Conservation (phyloP, 345 rosid species). For the Heritiera littoralis region DNA sequence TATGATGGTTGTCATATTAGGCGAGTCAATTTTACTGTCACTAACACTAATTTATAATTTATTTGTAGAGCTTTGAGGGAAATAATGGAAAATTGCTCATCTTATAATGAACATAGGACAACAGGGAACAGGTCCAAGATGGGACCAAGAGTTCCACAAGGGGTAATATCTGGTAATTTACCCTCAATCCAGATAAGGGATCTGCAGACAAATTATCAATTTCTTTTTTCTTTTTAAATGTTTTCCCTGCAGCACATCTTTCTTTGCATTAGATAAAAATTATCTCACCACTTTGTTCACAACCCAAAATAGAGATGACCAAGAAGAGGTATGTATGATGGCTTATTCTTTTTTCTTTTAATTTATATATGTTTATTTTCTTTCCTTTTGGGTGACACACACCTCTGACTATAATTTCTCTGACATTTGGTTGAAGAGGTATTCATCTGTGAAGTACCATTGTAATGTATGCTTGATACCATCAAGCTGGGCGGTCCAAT, state of each 20-base stretch:
- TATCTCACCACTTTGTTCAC: constrained; percentile 61
- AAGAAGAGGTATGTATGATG: constrained; percentile 25
- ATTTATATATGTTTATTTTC: not conserved
- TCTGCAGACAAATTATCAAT: not conserved
- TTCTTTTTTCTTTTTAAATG: not conserved
- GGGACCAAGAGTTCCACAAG: constrained; percentile 32
- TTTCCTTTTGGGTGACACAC: not conserved
- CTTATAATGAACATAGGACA: constrained; percentile 41
- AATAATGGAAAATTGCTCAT: constrained; percentile 48
- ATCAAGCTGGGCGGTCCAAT: not conserved
- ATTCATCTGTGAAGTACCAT: not conserved
- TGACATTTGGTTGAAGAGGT: not conserved
- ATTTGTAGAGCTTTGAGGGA: not conserved
- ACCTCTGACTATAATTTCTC: not conserved
- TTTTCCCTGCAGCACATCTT: constrained; percentile 59
- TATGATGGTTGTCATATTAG: not conserved
- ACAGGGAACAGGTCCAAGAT: constrained; percentile 67
- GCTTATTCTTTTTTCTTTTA: not conserved
- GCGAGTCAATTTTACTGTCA: not conserved
- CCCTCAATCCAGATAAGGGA: not conserved
- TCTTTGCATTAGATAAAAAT: constrained; percentile 74
- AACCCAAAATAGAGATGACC: constrained; percentile 49
- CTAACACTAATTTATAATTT: not conserved
- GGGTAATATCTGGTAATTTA: not conserved
- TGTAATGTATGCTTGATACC: not conserved